Evolutionary conservation across 2,329 filamentous ascomycete species (phyloP).

Genomic region (Rosellinia necatrix): DNA sequence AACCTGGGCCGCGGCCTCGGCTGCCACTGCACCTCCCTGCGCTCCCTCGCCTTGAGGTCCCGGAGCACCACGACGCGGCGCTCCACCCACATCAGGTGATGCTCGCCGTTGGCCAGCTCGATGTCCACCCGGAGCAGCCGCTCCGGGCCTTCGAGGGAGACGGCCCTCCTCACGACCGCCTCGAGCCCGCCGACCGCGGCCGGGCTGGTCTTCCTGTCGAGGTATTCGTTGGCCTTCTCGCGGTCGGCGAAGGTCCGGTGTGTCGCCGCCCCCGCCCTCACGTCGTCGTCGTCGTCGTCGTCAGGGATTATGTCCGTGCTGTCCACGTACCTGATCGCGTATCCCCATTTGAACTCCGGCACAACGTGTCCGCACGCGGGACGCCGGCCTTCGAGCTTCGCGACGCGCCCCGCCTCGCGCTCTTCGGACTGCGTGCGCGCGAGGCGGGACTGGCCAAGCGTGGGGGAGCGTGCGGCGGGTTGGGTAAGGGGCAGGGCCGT

Average conservation of each 20-base stretch:
- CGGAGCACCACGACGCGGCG: constrained; percentile 10
- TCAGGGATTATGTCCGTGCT: constrained; percentile 1
- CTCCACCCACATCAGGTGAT: constrained; percentile 32
- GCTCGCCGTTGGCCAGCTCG: constrained; percentile 23
- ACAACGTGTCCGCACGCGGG: constrained; percentile 3
- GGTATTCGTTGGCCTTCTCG: constrained; percentile 28
- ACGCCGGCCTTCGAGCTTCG: background rate
- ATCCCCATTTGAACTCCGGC: constrained; percentile 14
- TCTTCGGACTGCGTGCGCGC: background rate
- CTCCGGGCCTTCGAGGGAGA: constrained; percentile 14
- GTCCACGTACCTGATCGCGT: constrained; percentile 16
- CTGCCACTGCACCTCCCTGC: constrained; percentile 26
- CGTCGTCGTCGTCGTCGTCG: constrained; percentile 8
- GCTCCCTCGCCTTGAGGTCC: constrained; percentile 8
- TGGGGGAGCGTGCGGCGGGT: background rate
- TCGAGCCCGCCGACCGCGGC: constrained; percentile 22
- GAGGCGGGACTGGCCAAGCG: background rate
- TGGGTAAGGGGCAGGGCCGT: background rate
- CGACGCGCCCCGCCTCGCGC: background rate
- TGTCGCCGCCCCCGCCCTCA: background rate
- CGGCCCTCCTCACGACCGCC: constrained; percentile 19
- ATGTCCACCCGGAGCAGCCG: constrained; percentile 29
- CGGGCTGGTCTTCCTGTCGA: constrained; percentile 21
- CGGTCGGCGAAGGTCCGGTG: constrained; percentile 23
- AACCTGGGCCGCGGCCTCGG: constrained; percentile 18